phyloP scores from a whole-genome alignment of 257 asterid genomes.

The Jasminum sambac region DNA sequence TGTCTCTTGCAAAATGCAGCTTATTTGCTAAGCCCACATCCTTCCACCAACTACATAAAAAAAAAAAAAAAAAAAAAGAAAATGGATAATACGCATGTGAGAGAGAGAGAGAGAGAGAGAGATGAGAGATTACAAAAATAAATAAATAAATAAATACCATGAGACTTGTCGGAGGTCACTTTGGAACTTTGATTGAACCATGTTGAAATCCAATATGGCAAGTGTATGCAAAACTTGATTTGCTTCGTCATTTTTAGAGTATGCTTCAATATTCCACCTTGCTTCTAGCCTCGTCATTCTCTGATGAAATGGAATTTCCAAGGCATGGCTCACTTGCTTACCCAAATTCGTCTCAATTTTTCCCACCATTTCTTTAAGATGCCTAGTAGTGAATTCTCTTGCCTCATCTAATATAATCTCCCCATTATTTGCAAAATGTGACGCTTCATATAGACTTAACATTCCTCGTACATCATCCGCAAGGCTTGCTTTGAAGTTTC shows the following conservation, averaged over 20 bases:
- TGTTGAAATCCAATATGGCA: conserved; percentile 22
- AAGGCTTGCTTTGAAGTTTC: conserved; percentile 13
- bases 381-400: conserved; percentile 18
- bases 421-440: conserved; percentile 14
- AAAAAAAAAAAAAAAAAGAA: not conserved
- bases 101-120: not conserved
- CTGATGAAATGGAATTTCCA: conserved; percentile 17
- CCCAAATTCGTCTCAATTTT: conserved; percentile 3
- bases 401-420: conserved; percentile 21
- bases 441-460: conserved; percentile 33
- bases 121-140: not conserved
- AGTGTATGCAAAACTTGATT: conserved; percentile 8
- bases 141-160: conserved; percentile 19
- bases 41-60: conserved; percentile 33
- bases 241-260: not conserved
- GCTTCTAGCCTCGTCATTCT: conserved; percentile 24
- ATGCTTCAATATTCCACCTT: conserved; percentile 24
- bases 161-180: conserved; percentile 32
- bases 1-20: conserved; percentile 32
- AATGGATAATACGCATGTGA: not conserved
- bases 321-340: conserved; percentile 17
- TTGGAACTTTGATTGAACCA: conserved; percentile 29
- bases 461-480: conserved; percentile 21
- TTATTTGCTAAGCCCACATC: conserved; percentile 29
- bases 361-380: conserved; percentile 12